A percentile compares a stretch with the other conserved stretches of the same genome.
phyloP scores from a whole-genome alignment of 257 asterid species.

The Rehmannia glutinosa region DNA sequence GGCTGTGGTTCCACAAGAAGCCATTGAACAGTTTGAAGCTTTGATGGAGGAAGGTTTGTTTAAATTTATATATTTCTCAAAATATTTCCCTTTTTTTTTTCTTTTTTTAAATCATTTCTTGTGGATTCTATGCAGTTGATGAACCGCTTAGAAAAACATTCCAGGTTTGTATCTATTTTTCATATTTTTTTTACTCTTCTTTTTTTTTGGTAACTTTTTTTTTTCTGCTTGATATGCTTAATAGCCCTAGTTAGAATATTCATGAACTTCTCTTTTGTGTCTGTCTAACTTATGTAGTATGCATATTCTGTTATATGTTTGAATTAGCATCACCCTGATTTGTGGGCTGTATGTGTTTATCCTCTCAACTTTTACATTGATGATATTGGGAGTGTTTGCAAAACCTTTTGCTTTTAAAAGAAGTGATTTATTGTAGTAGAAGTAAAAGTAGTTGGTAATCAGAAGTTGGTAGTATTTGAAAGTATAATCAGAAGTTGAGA shows the following conservation, averaged over 20 bases:
- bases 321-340: neutral
- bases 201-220: neutral
- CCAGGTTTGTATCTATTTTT: slow-evolving; percentile 35
- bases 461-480: no score
- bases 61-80: neutral
- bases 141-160: slow-evolving; percentile 45
- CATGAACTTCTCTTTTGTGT: no score
- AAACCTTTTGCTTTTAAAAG: no score
- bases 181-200: neutral
- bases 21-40: slow-evolving; percentile 46
- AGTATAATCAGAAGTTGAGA: no score
- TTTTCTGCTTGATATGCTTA: neutral
- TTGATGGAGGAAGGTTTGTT: slow-evolving; percentile 54
- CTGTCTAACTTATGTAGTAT: neutral
- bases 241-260: neutral
- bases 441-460: no score
- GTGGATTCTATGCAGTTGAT: slow-evolving; percentile 42
- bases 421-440: no score
- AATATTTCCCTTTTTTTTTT: neutral
- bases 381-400: no score
- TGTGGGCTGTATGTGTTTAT: neutral
- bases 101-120: neutral
- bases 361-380: no score
- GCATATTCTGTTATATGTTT: neutral
- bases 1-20: slow-evolving; percentile 55